Evolutionary conservation across 768 basidiomycete species (phyloP).

Genomic region (Russula sp.): DNA sequence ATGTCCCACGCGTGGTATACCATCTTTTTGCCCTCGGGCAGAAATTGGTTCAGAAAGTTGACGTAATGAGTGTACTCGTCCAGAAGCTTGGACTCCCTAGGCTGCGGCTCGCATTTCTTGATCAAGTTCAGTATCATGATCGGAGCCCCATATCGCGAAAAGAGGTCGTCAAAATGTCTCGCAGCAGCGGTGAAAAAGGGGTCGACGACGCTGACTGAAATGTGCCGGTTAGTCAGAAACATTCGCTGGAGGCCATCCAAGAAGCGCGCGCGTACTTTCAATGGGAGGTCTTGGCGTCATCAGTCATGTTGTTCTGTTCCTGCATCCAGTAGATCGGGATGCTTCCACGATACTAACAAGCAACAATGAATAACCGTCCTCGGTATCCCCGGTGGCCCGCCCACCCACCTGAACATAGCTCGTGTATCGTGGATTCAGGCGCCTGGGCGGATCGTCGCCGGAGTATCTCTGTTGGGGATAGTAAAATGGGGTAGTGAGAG

Average conservation of each 20-base stretch:
- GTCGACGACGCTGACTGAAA: constrained; percentile 81
- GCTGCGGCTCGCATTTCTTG: constrained; percentile 73
- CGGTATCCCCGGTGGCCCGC: neutral
- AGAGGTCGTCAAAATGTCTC: constrained; percentile 86
- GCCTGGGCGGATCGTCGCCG: constrained; percentile 30
- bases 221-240: neutral
- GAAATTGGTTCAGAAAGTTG: constrained; percentile 88
- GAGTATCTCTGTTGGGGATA: constrained; percentile 45
- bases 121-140: constrained; percentile 92
- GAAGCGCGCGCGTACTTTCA: constrained; percentile 58
- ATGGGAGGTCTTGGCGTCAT: constrained; percentile 93
- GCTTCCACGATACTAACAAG: constrained; percentile 77
- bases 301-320: constrained; percentile 83
- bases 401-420: constrained; percentile 80
- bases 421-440: constrained; percentile 82
- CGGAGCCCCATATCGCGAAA: constrained; percentile 83
- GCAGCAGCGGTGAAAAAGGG: constrained; percentile 94
- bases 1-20: constrained; percentile 95
- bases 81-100: constrained; percentile 84
- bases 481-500: constrained; percentile 84
- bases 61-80: constrained; percentile 92
- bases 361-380: neutral
- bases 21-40: constrained; percentile 82
- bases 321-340: constrained; percentile 98
- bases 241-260: neutral